Conservation (phyloP, 331 rosid species). For the Telfairia occidentalis region DNA sequence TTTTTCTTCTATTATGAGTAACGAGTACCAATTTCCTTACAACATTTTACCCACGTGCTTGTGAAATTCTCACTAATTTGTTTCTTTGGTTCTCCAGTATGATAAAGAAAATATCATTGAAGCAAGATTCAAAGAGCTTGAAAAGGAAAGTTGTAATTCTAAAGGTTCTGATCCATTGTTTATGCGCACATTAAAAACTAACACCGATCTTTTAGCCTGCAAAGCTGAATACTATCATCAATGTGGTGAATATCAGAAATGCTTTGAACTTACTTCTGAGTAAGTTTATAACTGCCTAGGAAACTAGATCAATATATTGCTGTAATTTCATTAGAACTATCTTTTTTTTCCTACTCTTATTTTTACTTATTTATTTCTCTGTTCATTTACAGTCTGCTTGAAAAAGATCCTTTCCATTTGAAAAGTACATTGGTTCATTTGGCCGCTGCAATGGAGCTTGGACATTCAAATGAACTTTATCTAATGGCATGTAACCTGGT, state of each 20-base stretch:
- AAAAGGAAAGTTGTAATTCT: conserved; percentile 52
- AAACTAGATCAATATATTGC: background rate
- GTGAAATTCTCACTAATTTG: background rate
- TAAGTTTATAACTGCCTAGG: conserved; percentile 39
- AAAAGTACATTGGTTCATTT: conserved; percentile 85
- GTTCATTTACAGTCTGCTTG: conserved; percentile 53
- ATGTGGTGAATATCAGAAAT: conserved; percentile 90
- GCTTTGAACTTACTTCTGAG: conserved; percentile 81
- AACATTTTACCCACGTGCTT: background rate
- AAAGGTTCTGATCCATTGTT: conserved; percentile 51
- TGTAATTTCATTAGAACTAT: background rate
- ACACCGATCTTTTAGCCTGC: conserved; percentile 86
- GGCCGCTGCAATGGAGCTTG: conserved; percentile 96
- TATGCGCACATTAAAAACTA: conserved; percentile 48
- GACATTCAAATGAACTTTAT: conserved; percentile 91
- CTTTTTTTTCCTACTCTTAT: background rate
- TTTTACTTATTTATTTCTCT: background rate
- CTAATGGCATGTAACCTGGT: conserved; percentile 91
- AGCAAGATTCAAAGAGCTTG: conserved; percentile 77
- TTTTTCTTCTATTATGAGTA: conserved; percentile 10
- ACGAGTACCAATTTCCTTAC: background rate
- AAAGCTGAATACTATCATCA: conserved; percentile 96
- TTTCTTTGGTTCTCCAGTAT: conserved; percentile 34
- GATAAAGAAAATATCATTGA: conserved; percentile 73
- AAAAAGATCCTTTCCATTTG: conserved; percentile 85